phyloP scores from a whole-genome alignment of 305 asterid genomes.

The Rubia tinctorum region DNA sequence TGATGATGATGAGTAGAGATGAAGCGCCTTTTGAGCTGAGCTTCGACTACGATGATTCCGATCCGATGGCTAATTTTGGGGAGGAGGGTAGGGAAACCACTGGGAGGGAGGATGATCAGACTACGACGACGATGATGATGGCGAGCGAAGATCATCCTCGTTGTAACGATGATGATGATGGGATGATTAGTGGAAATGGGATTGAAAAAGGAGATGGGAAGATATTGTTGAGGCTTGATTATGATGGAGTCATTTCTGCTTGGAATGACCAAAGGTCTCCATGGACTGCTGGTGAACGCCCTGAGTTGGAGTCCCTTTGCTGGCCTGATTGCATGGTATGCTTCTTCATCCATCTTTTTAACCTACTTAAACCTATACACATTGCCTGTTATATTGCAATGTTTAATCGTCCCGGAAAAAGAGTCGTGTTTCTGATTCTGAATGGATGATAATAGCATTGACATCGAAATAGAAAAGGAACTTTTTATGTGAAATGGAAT shows the following conservation, averaged over 20 bases:
- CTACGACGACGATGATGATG: slow-evolving; percentile 11
- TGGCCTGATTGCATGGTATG: slow-evolving; percentile 72
- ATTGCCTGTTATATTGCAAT: not conserved
- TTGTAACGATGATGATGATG: not conserved
- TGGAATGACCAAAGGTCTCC: slow-evolving; percentile 27
- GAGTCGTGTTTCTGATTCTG: not conserved
- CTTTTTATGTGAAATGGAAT: not conserved
- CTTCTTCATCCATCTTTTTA: not conserved
- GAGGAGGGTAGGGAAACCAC: slow-evolving; percentile 30
- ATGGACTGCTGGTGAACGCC: slow-evolving; percentile 27
- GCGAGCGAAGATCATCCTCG: slow-evolving; percentile 12
- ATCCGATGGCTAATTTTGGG: slow-evolving; percentile 27
- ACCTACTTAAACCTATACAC: not conserved
- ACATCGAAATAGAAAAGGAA: no score
- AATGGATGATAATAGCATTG: no score
- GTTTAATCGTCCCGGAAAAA: not conserved
- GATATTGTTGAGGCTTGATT: slow-evolving; percentile 32
- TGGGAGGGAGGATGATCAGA: slow-evolving; percentile 5
- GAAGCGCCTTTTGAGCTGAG: slow-evolving; percentile 51
- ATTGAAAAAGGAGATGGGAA: slow-evolving; percentile 22
- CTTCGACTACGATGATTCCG: slow-evolving; percentile 45
- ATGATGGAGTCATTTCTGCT: slow-evolving; percentile 25
- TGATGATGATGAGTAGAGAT: slow-evolving; percentile 19
- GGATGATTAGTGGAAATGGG: not conserved
- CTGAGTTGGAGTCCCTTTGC: slow-evolving; percentile 34